Evolutionary conservation across 805 yeast species (phyloP), one percentile per base, ranked within the genome.

Genomic region (Candida maris): DNA sequence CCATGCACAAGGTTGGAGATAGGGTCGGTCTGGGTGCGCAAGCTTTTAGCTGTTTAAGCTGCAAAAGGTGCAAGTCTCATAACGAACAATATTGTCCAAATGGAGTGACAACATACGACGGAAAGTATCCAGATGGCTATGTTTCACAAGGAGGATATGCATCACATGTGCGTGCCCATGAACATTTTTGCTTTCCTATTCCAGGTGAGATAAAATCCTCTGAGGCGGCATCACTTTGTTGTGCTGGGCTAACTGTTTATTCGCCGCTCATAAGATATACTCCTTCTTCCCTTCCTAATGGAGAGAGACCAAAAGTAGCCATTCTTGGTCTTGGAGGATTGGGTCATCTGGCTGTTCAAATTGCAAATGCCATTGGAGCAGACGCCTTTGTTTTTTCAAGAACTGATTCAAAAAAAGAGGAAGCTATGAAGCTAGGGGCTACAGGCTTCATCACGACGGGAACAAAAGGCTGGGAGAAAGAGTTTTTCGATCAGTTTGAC

Each of bases 171-270:
- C 64, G 70, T 48, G 71, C 68, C 24, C 64, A 71, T 47, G 71
- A 71, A 54, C 64, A 66, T 36, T 62, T 65, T 51, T 61, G 64
- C 19, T 70, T 70, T 58, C 64, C 69, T 10, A 65, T 71, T 36
- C 77, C 76, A 10, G 71, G 68, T 13, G 61, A 43, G 21, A 56
- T 71, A 49, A 58, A 57, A 34, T 57, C 71, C 5, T 51, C 53
- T 13, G 64, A 54, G 30, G 75, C 71, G 25, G 75, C 73, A 6
- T 74, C 77, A 5, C 53, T 71, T 58, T 61, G 72, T 59, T 71
- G 77, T 54, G 77, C 73, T 22, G 77, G 77, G 34, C 56, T 71
- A 40, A 72, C 77, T 4, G 72, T 67, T 9, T 72, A 58, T 54
- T 70, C 76, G 8, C 77, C 77, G 20, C 52, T 72, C 38, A 62